Percentiles rank a stretch among this genome's conserved stretches.
phyloP scores from a whole-genome alignment of 1,284 basidiomycete genomes.

The Anthracocystis panici-leucophaei region DNA sequence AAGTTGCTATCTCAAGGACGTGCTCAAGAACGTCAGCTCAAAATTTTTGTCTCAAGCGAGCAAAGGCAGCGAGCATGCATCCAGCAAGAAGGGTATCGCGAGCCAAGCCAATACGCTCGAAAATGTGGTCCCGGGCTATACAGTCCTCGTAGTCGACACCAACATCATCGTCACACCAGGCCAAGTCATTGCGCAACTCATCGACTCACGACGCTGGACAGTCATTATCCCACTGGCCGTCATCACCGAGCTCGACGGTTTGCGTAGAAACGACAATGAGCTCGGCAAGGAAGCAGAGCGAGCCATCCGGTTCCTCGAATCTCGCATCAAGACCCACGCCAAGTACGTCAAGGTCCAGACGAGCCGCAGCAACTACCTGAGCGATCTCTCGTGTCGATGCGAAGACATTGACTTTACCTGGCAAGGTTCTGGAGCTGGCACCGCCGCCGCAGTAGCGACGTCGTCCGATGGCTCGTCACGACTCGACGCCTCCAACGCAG shows the following conservation, averaged over 20 bases:
- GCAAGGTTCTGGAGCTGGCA: conserved; percentile 13
- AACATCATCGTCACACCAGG: conserved; percentile 79
- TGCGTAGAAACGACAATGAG: conserved; percentile 79
- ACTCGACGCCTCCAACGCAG: conserved; percentile 13
- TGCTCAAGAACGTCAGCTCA: conserved; percentile 23
- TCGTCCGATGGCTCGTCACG: conserved; percentile 9
- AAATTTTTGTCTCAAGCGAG: neutral
- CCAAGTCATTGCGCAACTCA: conserved; percentile 73
- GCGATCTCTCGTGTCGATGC: conserved; percentile 82
- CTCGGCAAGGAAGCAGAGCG: conserved; percentile 76
- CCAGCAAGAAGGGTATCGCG: conserved; percentile 60
- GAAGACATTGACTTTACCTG: conserved; percentile 82
- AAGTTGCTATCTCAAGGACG: conserved; percentile 30
- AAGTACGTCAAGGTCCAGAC: conserved; percentile 92
- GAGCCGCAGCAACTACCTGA: conserved; percentile 90
- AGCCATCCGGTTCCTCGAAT: conserved; percentile 81
- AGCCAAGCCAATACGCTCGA: conserved; percentile 13
- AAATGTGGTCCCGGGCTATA: conserved; percentile 83
- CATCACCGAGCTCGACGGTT: conserved; percentile 93
- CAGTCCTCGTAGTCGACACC: conserved; percentile 90
- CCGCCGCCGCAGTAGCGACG: neutral
- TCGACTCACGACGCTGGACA: conserved; percentile 87
- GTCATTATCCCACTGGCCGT: conserved; percentile 83
- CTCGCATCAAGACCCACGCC: conserved; percentile 80
- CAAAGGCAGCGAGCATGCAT: conserved; percentile 22